Evolutionary conservation across 768 basidiomycete genomes (phyloP), one percentile per base, ranked within the genome.

Genomic region (Naganishia antarctica): DNA sequence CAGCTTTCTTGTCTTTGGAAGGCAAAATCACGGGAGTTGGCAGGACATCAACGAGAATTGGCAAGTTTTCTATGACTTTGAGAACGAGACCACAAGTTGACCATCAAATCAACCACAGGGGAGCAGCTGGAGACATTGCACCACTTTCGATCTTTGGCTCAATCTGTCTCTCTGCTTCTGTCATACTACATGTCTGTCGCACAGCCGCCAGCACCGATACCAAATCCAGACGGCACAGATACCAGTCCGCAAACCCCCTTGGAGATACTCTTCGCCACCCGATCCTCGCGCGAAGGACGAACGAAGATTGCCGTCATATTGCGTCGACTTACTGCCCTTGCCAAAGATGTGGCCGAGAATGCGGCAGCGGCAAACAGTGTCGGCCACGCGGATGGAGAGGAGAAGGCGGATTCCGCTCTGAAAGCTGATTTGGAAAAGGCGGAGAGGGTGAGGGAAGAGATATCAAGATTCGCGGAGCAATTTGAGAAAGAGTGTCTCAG

Each of bases 401-500:
- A 32, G 11, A 48, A 47, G 31, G 66, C 64, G n/a, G 37, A 61
- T 1, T 60, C 62, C 2, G 84, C 81, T 70, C 80, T 83, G 48
- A 73, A 81, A 9, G 89, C 88, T 0, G 88, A 90, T 65, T 78
- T 87, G 58, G 84, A 85, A 70, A 88, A 86, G 82, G 90, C 74
- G 15, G 74, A 74, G 31, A 69, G 70, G 87, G 91, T 92, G 1
- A 82, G 89, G 66, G 92, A 96, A 75, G 87, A 82, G 64, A 91
- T 99, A 65, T 94, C 98, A 71, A 89, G 88, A 74, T 98, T 97
- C 71, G 96, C 96, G 80, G 96, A 99, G 80, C 90, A 88, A 77
- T 98, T 98, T 69, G 96, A 99, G 78, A 98, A 94, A 80, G 94
- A 98, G 74, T 94, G 97, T 85, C 84, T 99, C 60, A 86, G 89